Conservation (phyloP, 78 protist genomes). For the slime mould (Dictyostelium discoideum) region DNA sequence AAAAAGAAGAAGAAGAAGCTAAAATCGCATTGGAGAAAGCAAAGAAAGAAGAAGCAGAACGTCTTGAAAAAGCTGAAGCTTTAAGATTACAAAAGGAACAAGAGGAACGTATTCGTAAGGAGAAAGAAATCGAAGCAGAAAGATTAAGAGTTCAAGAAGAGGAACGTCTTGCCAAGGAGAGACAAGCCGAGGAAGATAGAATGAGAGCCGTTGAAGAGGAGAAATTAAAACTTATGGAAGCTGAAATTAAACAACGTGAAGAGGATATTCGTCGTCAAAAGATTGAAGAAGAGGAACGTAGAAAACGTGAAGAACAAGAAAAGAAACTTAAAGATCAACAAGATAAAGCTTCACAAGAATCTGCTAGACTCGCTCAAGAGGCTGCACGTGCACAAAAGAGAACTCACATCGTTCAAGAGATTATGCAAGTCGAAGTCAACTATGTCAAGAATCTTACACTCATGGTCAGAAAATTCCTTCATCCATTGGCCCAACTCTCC, state of each 20-base stretch:
- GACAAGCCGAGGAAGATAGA: conserved; percentile 39
- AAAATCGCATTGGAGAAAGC: neutral
- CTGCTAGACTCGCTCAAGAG: conserved; percentile 74
- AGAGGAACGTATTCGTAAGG: conserved; percentile 28
- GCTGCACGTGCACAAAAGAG: conserved; percentile 61
- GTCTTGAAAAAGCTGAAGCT: neutral
- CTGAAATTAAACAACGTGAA: conserved; percentile 62
- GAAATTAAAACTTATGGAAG: conserved; percentile 22
- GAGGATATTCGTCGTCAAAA: conserved; percentile 16
- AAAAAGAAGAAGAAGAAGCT: conserved; percentile 19
- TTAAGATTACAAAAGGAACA: conserved; percentile 5
- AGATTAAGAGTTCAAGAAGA: conserved; percentile 2
- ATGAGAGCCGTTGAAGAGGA: conserved; percentile 57
- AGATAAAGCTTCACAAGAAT: conserved; percentile 78
- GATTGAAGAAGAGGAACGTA: conserved; percentile 34
- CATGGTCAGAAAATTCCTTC: conserved; percentile 66
- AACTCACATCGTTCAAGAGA: conserved; percentile 75
- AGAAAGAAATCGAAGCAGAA: conserved; percentile 11
- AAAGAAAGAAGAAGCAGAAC: conserved; percentile 25
- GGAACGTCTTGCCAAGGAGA: neutral
- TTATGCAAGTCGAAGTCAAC: conserved; percentile 76
- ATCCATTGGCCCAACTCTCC: conserved; percentile 34
- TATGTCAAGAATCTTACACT: conserved; percentile 52
- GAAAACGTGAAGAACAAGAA: conserved; percentile 50
- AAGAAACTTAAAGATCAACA: conserved; percentile 53